phyloP scores from a whole-genome alignment of 169 alveolate species.

The Plasmodium inui region DNA sequence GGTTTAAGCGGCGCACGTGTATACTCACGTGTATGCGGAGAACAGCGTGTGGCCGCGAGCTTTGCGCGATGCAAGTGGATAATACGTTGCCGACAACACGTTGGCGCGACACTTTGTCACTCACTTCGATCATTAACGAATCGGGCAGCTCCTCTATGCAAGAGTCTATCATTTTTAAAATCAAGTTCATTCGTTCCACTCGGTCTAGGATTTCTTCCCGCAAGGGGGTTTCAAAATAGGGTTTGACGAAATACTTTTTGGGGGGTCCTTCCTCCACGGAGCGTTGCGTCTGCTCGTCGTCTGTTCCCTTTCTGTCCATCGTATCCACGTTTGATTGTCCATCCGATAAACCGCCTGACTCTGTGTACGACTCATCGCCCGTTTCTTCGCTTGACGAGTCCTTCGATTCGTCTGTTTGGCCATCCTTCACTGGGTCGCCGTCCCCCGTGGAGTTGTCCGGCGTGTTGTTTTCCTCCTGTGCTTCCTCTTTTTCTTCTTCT shows the following conservation, averaged over 20 bases:
- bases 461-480: background rate
- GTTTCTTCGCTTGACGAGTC: background rate
- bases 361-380: background rate
- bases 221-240: slow-evolving; percentile 19
- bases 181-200: slow-evolving; percentile 57
- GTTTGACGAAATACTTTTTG: slow-evolving; percentile 43
- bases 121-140: slow-evolving; percentile 43
- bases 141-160: slow-evolving; percentile 67
- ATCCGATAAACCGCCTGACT: background rate
- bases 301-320: background rate
- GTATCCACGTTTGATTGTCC: background rate
- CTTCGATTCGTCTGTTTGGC: background rate
- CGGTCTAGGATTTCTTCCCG: slow-evolving; percentile 49
- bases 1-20: background rate
- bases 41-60: background rate
- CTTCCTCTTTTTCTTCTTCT: background rate
- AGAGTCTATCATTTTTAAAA: slow-evolving; percentile 38
- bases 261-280: slow-evolving; percentile 6
- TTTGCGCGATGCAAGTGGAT: no score
- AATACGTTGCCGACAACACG: background rate
- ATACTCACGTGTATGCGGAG: background rate
- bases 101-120: background rate
- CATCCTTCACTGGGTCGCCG: background rate
- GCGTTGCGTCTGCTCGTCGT: slow-evolving; percentile 7
- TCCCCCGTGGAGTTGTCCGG: background rate